phyloP scores from a whole-genome alignment of 257 asterid genomes.

The Euphrasia confusa region DNA sequence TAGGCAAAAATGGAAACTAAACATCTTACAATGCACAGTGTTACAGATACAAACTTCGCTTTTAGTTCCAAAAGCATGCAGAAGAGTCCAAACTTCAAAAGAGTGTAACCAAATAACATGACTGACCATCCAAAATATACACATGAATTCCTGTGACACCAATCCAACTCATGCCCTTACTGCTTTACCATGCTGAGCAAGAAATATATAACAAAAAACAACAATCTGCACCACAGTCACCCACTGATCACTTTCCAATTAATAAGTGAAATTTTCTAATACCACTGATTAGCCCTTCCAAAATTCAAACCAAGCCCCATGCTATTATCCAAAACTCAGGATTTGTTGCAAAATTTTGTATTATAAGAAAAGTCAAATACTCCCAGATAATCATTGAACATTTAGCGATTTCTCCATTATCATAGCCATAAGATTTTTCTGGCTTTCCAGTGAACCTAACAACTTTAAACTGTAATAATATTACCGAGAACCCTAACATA shows the following conservation, averaged over 20 bases:
- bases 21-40: conserved; percentile 15
- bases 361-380: conserved; percentile 5
- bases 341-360: conserved; percentile 11
- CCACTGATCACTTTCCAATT: conserved; percentile 15
- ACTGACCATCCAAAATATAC: conserved; percentile 21
- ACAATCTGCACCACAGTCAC: conserved; percentile 16
- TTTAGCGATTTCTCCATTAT: conserved; percentile 24
- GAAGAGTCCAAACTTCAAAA: conserved; percentile 19
- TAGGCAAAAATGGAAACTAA: not conserved
- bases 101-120: conserved; percentile 16
- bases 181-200: conserved; percentile 16
- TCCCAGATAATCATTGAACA: conserved; percentile 22
- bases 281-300: conserved; percentile 19
- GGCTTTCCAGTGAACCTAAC: conserved; percentile 25
- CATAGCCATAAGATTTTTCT: not conserved
- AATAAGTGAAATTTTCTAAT: conserved; percentile 12
- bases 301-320: conserved; percentile 21
- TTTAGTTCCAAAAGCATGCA: conserved; percentile 28
- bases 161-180: conserved; percentile 15
- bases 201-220: conserved; percentile 13
- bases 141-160: conserved; percentile 25
- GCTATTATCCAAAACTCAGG: conserved; percentile 18
- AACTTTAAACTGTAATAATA: conserved; percentile 20
- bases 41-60: conserved; percentile 18
- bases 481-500: conserved; percentile 23